Percentiles rank a stretch among this genome's conserved stretches.
These are phyloP conservation scores for Lachnellula subtilissima DNA, from an alignment of 2,329 filamentous ascomycete genomes.

Conservation along the genomic window DNA sequence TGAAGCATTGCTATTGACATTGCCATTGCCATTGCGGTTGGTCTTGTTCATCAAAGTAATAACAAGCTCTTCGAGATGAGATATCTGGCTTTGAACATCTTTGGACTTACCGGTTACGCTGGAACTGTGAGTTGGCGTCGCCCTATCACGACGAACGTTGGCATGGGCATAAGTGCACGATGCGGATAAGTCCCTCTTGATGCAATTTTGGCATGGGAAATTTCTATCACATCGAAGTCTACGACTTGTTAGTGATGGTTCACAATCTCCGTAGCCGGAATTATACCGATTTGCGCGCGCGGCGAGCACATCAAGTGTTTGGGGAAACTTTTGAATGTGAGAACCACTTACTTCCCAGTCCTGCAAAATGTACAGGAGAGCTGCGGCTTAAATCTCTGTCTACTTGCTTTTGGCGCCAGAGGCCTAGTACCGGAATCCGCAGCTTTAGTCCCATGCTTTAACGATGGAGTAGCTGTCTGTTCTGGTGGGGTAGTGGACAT, in stretches of 20 bases:
- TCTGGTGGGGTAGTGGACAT: background rate
- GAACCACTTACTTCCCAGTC: slow-evolving; percentile 20
- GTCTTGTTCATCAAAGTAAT: background rate
- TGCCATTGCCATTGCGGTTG: slow-evolving; percentile 31
- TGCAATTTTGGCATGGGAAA: slow-evolving; percentile 48
- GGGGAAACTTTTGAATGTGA: background rate
- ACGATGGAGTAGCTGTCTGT: background rate
- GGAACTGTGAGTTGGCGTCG: slow-evolving; percentile 10
- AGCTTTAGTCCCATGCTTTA: background rate
- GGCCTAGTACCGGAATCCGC: background rate
- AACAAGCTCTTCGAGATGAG: background rate
- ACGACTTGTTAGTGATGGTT: background rate
- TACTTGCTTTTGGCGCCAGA: slow-evolving; percentile 2
- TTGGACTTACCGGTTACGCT: slow-evolving; percentile 3
- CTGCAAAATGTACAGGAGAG: slow-evolving; percentile 27
- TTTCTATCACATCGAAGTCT: slow-evolving; percentile 48
- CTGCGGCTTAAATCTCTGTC: slow-evolving; percentile 21
- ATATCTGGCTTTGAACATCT: background rate
- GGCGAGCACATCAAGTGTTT: background rate
- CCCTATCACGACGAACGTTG: slow-evolving; percentile 30
- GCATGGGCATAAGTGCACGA: slow-evolving; percentile 46
- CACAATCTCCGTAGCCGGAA: background rate
- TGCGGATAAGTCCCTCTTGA: slow-evolving; percentile 43
- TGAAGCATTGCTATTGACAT: background rate
- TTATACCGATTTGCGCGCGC: background rate